Evolutionary conservation across 2,329 filamentous ascomycete species (phyloP), one percentile per base, ranked within the genome.

Genomic region (Apiospora phragmitis): DNA sequence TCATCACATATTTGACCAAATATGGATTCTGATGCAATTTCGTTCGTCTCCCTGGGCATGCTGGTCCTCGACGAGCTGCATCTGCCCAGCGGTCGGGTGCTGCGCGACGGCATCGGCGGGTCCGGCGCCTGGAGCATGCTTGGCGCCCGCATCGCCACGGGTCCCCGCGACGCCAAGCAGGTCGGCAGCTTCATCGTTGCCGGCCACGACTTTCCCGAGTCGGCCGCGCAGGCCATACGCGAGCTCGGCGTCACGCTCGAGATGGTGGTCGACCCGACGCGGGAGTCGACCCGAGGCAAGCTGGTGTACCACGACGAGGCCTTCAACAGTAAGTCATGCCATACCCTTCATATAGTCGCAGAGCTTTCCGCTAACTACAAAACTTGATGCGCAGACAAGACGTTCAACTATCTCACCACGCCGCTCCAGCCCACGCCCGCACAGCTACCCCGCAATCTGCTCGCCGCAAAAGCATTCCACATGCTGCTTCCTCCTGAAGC

Each of bases 31-130:
- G 55, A 24, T n/a, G 18, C 8, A 1, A 47, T 47, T 9, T 47
- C 41, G 21, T 81, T 81, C 67, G 72, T 75, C 38, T 81, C 79
- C 51, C 71, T 82, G 12, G 80, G 80, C 26, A 73, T 79, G 70
- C 74, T 79, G 3, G 79, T 81, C 7, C 75, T 81, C 4, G 80
- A 81, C 69, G 79, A 81, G 69, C 77, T 82, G 51, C 78, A 71
- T 12, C 73, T 80, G 42, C 76, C 78, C 9, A 68, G 71, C 51
- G 73, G 71, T 8, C 35, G 71, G 14, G 71, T 76, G 12, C 67
- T 80, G 38, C 73, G 69, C 5, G 72, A 81, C 72, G 70, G 78
- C 4, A 68, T 79, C 1, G 80, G 80, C 11, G 79, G 80, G 1
- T 81, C 79, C 24, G 80, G 79, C 24, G 71, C 76, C 7, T 81